A percentile compares a stretch with the other conserved stretches of the same genome.
phyloP scores from a whole-genome alignment of 495 filamentous ascomycete species.

The Penicillium waksmanii region DNA sequence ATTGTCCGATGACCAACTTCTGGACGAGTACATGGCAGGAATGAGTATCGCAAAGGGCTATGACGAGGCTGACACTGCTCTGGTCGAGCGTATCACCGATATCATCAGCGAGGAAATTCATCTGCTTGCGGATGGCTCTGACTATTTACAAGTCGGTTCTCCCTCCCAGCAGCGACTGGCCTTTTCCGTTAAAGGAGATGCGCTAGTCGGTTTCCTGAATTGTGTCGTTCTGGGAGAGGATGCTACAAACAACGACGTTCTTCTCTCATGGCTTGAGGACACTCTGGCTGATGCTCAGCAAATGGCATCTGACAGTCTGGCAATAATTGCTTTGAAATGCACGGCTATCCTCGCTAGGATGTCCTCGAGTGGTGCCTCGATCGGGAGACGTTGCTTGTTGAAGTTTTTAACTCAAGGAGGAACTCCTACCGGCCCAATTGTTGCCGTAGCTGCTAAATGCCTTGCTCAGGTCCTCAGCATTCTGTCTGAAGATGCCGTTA shows the following conservation, averaged over 20 bases:
- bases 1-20: constrained; percentile 63
- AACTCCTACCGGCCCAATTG: constrained; percentile 62
- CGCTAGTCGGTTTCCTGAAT: constrained; percentile 82
- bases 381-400: constrained; percentile 78
- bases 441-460: constrained; percentile 76
- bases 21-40: constrained; percentile 72
- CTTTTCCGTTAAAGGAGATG: constrained; percentile 79
- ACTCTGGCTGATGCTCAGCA: constrained; percentile 75
- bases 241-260: constrained; percentile 74
- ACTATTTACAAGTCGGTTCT: constrained; percentile 83
- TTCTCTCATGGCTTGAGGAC: constrained; percentile 85
- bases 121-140: constrained; percentile 83
- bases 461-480: constrained; percentile 77
- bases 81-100: constrained; percentile 71
- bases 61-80: constrained; percentile 39
- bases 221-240: constrained; percentile 80
- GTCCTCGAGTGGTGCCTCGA: constrained; percentile 70
- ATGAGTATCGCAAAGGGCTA: constrained; percentile 54
- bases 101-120: constrained; percentile 81
- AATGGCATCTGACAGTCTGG: constrained; percentile 76
- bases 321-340: constrained; percentile 74
- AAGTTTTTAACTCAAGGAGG: constrained; percentile 80
- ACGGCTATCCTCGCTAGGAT: constrained; percentile 79
- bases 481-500: constrained; percentile 88
- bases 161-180: constrained; percentile 87